Conservation (phyloP, 441 rosid species). For the Gossypium gossypioides region DNA sequence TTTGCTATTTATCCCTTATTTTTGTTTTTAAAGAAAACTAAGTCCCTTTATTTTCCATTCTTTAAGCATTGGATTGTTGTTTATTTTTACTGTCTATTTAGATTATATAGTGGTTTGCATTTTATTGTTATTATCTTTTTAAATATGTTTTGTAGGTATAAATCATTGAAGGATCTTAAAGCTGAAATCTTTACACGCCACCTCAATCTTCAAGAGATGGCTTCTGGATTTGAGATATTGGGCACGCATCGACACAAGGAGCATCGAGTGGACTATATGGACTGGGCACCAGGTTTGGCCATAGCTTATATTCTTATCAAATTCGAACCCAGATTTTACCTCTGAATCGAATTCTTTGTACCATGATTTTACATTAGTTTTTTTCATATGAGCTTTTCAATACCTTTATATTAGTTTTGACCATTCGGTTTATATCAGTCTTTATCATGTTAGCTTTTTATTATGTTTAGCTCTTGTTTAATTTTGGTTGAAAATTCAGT, state of each 20-base stretch:
- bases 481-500: not conserved
- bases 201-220: slow-evolving; percentile 57
- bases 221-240: slow-evolving; percentile 75
- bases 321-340: slow-evolving; percentile 1
- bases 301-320: slow-evolving; percentile 7
- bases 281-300: slow-evolving; percentile 94
- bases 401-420: not conserved
- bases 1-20: not conserved
- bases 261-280: slow-evolving; percentile 87
- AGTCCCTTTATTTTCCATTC: not conserved
- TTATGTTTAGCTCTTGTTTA: not conserved
- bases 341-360: not conserved
- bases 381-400: not conserved
- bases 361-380: not conserved
- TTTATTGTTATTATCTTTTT: not conserved
- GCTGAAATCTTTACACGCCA: slow-evolving; percentile 69
- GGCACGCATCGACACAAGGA: slow-evolving; percentile 85
- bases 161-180: slow-evolving; percentile 72
- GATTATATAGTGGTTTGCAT: not conserved
- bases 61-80: not conserved
- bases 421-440: not conserved
- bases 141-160: slow-evolving; percentile 52
- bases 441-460: not conserved
- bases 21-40: not conserved
- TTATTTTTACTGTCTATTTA: not conserved